phyloP scores from a whole-genome alignment of 495 filamentous ascomycete species.

The Lasiosphaeria miniovina region DNA sequence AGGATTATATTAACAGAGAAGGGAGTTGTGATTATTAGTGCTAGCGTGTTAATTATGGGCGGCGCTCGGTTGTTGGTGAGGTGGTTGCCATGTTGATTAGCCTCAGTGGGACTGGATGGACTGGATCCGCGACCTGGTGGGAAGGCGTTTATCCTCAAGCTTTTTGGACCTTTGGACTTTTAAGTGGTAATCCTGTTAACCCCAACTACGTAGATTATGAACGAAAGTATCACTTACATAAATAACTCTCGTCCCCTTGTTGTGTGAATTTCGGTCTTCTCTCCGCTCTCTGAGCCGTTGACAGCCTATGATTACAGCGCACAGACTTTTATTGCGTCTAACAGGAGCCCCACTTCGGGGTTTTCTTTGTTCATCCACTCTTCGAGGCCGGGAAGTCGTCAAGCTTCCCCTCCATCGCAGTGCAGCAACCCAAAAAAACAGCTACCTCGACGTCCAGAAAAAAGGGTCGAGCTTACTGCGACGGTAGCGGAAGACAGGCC shows the following conservation, averaged over 20 bases:
- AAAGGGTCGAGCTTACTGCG: no score
- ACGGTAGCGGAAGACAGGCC: no score
- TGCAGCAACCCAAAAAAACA: no score
- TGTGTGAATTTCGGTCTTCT: neutral
- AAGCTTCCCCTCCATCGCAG: neutral
- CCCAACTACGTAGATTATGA: neutral
- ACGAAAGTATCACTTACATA: neutral
- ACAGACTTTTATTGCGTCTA: no score
- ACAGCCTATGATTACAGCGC: no score
- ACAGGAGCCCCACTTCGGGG: slow-evolving; percentile 1
- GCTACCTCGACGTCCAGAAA: no score
- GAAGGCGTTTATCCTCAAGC: neutral
- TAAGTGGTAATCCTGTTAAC: neutral
- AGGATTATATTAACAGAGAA: no score
- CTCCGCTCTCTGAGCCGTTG: neutral
- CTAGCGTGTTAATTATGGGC: neutral
- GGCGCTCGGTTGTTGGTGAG: slow-evolving; percentile 3
- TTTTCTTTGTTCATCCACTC: neutral
- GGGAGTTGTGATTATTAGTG: no score
- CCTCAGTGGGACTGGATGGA: neutral
- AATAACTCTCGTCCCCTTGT: neutral
- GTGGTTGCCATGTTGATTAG: neutral
- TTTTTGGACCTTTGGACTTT: neutral
- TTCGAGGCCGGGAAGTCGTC: neutral
- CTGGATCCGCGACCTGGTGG: neutral